Conservation (phyloP, 2,329 filamentous ascomycete genomes). For the Sclerotinia nivalis region DNA sequence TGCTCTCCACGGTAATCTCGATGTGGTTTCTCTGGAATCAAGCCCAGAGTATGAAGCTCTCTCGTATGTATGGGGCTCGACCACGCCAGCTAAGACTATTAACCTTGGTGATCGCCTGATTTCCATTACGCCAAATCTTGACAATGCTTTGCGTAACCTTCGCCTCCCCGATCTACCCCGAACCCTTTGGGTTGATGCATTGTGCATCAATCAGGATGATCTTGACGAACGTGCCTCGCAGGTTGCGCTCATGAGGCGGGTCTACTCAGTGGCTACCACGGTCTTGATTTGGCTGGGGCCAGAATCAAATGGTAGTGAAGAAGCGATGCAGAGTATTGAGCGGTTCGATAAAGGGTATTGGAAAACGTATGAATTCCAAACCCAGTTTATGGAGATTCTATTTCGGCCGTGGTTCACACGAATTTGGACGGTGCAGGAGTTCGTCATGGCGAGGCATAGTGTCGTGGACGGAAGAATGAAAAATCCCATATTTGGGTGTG, state of each 20-base stretch:
- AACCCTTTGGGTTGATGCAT: conserved; percentile 25
- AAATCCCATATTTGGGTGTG: conserved; percentile 18
- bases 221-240: conserved; percentile 29
- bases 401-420: conserved; percentile 25
- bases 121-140: conserved; percentile 22
- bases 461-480: conserved; percentile 14
- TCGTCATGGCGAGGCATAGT: conserved; percentile 11
- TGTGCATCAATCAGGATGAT: conserved; percentile 32
- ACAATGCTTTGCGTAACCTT: conserved; percentile 20
- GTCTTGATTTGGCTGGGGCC: conserved; percentile 24
- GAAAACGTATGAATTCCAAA: conserved; percentile 7
- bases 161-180: neutral
- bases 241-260: conserved; percentile 30
- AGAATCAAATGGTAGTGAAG: conserved; percentile 6
- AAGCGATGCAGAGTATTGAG: conserved; percentile 14
- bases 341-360: conserved; percentile 4
- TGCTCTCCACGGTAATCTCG: conserved; percentile 17
- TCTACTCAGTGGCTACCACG: conserved; percentile 29
- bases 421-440: conserved; percentile 28
- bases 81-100: neutral
- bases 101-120: conserved; percentile 1
- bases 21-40: conserved; percentile 18
- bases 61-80: conserved; percentile 26
- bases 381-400: conserved; percentile 9
- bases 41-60: conserved; percentile 25